phyloP scores from a whole-genome alignment of 2,329 filamentous ascomycete species.

The Fusarium paranaense region DNA sequence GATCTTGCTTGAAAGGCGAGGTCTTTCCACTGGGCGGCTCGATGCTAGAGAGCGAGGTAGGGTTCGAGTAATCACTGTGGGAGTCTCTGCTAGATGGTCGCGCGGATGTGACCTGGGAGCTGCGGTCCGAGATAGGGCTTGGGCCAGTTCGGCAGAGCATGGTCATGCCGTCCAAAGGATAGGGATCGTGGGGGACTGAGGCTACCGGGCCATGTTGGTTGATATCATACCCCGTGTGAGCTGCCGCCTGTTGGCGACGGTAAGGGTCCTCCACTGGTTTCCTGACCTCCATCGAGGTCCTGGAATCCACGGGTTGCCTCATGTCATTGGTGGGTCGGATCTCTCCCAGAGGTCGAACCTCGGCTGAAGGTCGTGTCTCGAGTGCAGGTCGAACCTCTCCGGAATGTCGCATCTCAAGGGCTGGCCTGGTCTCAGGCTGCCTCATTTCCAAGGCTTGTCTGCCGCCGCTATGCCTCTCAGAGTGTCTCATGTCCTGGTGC shows the following conservation, averaged over 20 bases:
- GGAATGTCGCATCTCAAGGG: slow-evolving; percentile 34
- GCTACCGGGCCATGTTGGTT: slow-evolving; percentile 72
- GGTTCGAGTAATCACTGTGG: slow-evolving; percentile 89
- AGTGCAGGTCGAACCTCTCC: slow-evolving; percentile 2
- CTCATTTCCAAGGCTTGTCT: background rate
- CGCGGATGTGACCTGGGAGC: slow-evolving; percentile 65
- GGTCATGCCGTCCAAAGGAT: slow-evolving; percentile 95
- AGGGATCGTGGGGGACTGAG: slow-evolving; percentile 88
- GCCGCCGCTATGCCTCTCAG: background rate
- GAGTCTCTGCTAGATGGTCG: slow-evolving; percentile 88
- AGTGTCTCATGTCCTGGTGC: slow-evolving; percentile 5
- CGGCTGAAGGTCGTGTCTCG: slow-evolving; percentile 33
- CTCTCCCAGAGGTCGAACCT: slow-evolving; percentile 29
- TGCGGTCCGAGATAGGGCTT: slow-evolving; percentile 69
- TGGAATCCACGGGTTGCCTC: slow-evolving; percentile 25
- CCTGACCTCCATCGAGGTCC: slow-evolving; percentile 40
- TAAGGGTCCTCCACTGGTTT: slow-evolving; percentile 42
- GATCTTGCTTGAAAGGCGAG: slow-evolving; percentile 78
- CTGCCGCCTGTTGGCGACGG: slow-evolving; percentile 31
- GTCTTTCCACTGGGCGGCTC: slow-evolving; percentile 80
- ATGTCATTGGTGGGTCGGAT: slow-evolving; percentile 26
- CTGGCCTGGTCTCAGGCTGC: slow-evolving; percentile 22
- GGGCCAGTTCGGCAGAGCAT: slow-evolving; percentile 90
- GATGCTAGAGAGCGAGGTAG: slow-evolving; percentile 88
- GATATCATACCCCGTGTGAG: slow-evolving; percentile 53